These are phyloP conservation scores for Globisporangium barbulae DNA, from an alignment of 352 stramenopile species.

Conservation along the genomic window DNA sequence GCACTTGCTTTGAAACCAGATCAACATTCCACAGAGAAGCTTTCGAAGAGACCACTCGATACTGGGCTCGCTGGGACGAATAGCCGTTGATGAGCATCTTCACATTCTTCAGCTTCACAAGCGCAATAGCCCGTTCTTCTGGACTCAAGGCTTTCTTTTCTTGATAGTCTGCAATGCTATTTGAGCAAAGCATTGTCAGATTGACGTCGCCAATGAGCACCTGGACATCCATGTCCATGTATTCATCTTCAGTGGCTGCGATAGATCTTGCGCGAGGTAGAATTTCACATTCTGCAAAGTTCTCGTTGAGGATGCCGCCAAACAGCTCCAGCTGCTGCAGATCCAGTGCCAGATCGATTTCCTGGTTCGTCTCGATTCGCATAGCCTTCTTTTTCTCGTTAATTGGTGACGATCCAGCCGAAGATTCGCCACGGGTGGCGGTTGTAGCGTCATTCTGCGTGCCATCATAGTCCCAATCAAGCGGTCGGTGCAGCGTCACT, in stretches of 20 bases:
- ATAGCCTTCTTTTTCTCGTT: slow-evolving; percentile 1
- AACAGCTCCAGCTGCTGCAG: slow-evolving; percentile 63
- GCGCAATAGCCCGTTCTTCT: slow-evolving; percentile 32
- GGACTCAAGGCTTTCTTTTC: slow-evolving; percentile 16
- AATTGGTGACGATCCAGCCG: neutral
- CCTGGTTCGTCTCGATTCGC: slow-evolving; percentile 16
- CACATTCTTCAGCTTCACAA: slow-evolving; percentile 38
- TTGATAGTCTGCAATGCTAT: slow-evolving; percentile 10
- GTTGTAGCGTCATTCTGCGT: neutral
- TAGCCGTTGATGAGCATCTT: slow-evolving; percentile 37
- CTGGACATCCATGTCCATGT: slow-evolving; percentile 37
- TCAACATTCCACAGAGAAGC: slow-evolving; percentile 55
- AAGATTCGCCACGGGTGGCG: neutral
- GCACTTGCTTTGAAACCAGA: slow-evolving; percentile 2
- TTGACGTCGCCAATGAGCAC: slow-evolving; percentile 43
- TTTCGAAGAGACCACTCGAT: slow-evolving; percentile 33
- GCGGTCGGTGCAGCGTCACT: slow-evolving; percentile 27
- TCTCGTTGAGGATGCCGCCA: slow-evolving; percentile 57
- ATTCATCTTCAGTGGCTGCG: slow-evolving; percentile 33
- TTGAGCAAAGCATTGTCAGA: slow-evolving; percentile 30
- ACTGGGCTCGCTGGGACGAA: slow-evolving; percentile 51
- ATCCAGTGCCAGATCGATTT: slow-evolving; percentile 42
- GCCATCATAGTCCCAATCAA: slow-evolving; percentile 31
- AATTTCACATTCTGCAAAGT: slow-evolving; percentile 36
- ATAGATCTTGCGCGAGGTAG: neutral